Conservation (phyloP, 2,329 filamentous ascomycete species). For the Myriosclerotinia curreyana region DNA sequence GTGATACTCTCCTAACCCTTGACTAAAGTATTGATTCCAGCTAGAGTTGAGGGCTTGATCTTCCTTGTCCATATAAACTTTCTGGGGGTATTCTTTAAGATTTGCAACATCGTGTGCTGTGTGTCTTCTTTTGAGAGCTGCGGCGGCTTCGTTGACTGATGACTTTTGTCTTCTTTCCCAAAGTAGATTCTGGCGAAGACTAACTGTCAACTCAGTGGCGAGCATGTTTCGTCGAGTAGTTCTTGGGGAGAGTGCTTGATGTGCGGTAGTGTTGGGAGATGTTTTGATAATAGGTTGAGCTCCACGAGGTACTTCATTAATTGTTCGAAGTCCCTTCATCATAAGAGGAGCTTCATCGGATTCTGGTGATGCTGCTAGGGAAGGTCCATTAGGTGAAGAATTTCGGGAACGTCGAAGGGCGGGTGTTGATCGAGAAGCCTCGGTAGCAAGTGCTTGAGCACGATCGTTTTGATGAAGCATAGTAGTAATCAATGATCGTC, state of each 20-base stretch:
- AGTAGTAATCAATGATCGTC: conserved; percentile 83
- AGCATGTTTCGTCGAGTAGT: conserved; percentile 96
- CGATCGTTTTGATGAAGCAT: conserved; percentile 81
- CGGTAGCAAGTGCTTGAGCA: conserved; percentile 64
- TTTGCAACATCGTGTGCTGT: conserved; percentile 90
- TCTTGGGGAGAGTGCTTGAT: conserved; percentile 80
- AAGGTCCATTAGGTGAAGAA: conserved; percentile 67
- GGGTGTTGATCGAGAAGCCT: conserved; percentile 52
- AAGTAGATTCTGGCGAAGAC: conserved; percentile 82
- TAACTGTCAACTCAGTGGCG: conserved; percentile 88
- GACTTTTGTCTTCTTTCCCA: conserved; percentile 97
- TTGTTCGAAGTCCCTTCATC: conserved; percentile 47
- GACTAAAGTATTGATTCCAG: conserved; percentile 83
- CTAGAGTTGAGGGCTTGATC: conserved; percentile 61
- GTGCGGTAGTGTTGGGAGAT: conserved; percentile 54
- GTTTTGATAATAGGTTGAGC: conserved; percentile 77
- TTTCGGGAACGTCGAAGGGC: conserved; percentile 57
- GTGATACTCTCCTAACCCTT: conserved; percentile 78
- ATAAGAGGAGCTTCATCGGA: conserved; percentile 48
- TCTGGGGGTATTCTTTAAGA: conserved; percentile 75
- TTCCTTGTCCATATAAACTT: conserved; percentile 55
- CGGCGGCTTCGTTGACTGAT: conserved; percentile 67
- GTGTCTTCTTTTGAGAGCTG: conserved; percentile 83
- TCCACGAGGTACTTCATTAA: conserved; percentile 49
- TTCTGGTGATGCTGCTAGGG: conserved; percentile 51